Base-by-base conservation (phyloP, 192 early-diverging fungal genomes). In the Coemansia sp. region DNA sequence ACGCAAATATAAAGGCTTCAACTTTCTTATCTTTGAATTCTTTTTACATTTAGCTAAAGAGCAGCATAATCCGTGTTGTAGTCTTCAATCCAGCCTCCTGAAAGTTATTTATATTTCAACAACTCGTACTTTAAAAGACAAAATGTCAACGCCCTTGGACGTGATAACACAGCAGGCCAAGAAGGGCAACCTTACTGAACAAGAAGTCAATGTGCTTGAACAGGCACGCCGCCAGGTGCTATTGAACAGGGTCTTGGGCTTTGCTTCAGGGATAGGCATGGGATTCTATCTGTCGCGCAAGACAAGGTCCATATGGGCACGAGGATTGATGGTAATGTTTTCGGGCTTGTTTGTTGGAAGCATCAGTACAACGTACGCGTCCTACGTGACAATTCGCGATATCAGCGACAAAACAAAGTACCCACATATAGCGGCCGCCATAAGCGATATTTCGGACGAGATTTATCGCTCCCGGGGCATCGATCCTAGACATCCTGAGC, bases 391-490 rank as follows among this genome's bases (percentile, higher is more conserved):
- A 42, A 29, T 80, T 13, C 42, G 61, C 0, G 68, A 74, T 30
- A 59, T 80, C 9, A 66, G 64, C 21, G 52, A 80, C 53, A 26
- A 48, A 43, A 20, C 39, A 57, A 70, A 70, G 43, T 80, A 80
- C 58, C 77, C 77, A 18, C 57, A 71, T 39, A 80, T 80, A 37
- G 49, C 52, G 13, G 72, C 72, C 1, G 61, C 71, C 0, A 71
- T 80, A 56, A 51, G 34, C 4, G 76, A 79, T 29, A 69, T 79
- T 16, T 59, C 35, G 1, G 26, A 53, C 0, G 77, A 79, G 68
- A 74, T 79, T 18, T 40, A 70, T 40, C 71, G 68, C 16, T 58
- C 71, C 0, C 45, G 31, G 4, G 77, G 77, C 21, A 43, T 71
- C 7, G 77, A 79, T 58, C 77, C 77, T 2, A 30, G 37, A 21